Percentiles rank a stretch among this genome's conserved stretches.
Evolutionary conservation across 345 rosid species (phyloP).

Genomic region (Mercurialis annua): DNA sequence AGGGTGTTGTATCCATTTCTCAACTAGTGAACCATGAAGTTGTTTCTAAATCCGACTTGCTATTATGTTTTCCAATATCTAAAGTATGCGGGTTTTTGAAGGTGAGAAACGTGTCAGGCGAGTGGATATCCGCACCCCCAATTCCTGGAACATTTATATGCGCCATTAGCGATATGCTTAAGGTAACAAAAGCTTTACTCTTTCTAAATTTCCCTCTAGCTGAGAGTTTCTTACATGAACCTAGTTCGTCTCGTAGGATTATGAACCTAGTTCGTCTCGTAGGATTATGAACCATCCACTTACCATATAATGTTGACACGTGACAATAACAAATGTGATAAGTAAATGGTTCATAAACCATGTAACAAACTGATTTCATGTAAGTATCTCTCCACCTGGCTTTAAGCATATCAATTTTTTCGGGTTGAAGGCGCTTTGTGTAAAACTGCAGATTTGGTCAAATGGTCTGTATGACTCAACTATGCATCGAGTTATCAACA

Average conservation of each 20-base stretch:
- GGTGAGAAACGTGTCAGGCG: constrained; percentile 75
- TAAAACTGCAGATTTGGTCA: constrained; percentile 63
- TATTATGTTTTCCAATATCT: neutral
- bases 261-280: no score
- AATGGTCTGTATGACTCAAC: constrained; percentile 86
- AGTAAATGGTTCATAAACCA: no score
- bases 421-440: neutral
- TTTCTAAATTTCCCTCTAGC: no score
- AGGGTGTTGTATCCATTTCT: no score
- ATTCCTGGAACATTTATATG: constrained; percentile 80
- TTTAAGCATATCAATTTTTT: constrained; percentile 5
- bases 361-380: no score
- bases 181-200: no score
- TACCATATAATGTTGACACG: no score
- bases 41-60: neutral
- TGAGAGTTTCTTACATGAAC: neutral
- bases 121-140: constrained; percentile 88
- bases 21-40: no score
- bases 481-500: constrained; percentile 66
- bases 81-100: constrained; percentile 25
- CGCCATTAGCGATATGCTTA: constrained; percentile 93
- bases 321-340: no score
- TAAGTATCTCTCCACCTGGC: no score
- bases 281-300: no score
- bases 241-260: no score